A percentile compares a stretch with the other conserved stretches of the same genome.
These are phyloP conservation scores for Serpula lacrymans DNA, from an alignment of 768 basidiomycete genomes.

Conservation along the genomic window DNA sequence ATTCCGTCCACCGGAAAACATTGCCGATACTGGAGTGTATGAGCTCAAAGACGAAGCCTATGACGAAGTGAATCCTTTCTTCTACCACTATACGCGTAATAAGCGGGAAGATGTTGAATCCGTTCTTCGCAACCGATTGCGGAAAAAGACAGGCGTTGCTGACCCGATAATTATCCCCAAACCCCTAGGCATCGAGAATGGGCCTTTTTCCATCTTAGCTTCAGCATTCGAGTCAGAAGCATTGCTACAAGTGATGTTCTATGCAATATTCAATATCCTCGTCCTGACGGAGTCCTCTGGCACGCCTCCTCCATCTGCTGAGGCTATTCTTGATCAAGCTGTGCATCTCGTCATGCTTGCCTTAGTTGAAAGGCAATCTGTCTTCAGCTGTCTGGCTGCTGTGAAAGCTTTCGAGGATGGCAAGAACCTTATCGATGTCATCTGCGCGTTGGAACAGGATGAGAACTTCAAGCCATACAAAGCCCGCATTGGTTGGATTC, in stretches of 20 bases:
- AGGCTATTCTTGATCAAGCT: slow-evolving; percentile 87
- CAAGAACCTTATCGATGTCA: slow-evolving; percentile 63
- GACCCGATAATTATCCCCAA: slow-evolving; percentile 78
- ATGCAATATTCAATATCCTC: slow-evolving; percentile 72
- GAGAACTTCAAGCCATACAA: slow-evolving; percentile 72
- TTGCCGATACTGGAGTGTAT: slow-evolving; percentile 81
- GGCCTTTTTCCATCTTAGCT: slow-evolving; percentile 68
- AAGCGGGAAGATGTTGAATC: slow-evolving; percentile 88
- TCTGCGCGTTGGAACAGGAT: slow-evolving; percentile 77
- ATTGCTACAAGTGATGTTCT: slow-evolving; percentile 81
- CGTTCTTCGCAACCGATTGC: slow-evolving; percentile 61
- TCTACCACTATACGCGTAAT: slow-evolving; percentile 93
- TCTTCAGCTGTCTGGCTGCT: slow-evolving; percentile 59
- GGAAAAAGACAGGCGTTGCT: slow-evolving; percentile 56
- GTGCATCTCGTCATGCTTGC: slow-evolving; percentile 86
- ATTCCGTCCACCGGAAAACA: slow-evolving; percentile 78
- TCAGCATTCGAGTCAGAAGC: slow-evolving; percentile 66
- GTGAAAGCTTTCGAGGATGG: slow-evolving; percentile 53
- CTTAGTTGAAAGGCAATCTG: slow-evolving; percentile 61
- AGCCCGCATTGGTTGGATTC: slow-evolving; percentile 72
- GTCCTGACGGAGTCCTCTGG: slow-evolving; percentile 58
- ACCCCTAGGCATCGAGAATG: slow-evolving; percentile 56
- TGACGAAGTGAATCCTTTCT: slow-evolving; percentile 92
- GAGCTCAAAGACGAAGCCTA: slow-evolving; percentile 80
- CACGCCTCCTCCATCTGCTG: slow-evolving; percentile 69